phyloP scores from a whole-genome alignment of 2,329 filamentous ascomycete species.

The Diaporthe aspalathi region DNA sequence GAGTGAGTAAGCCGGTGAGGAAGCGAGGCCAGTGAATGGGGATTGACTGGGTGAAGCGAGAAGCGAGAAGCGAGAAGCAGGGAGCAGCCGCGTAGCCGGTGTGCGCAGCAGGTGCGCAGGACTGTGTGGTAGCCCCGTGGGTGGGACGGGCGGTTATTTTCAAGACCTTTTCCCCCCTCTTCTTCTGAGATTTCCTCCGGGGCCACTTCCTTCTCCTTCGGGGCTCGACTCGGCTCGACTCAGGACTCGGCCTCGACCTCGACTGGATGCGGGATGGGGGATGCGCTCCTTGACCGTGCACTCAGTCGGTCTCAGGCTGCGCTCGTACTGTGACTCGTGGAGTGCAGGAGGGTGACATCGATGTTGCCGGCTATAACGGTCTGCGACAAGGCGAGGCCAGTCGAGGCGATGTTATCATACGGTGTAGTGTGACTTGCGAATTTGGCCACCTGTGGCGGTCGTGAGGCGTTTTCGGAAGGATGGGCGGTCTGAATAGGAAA shows the following conservation, averaged over 20 bases:
- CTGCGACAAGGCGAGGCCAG: background rate
- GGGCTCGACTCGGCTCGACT: slow-evolving; percentile 6
- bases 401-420: background rate
- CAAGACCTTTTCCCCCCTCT: too few relatives aligned
- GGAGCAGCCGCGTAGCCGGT: slow-evolving; percentile 6
- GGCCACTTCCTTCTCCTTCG: background rate
- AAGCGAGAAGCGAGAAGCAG: background rate
- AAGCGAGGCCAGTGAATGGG: too few relatives aligned
- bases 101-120: background rate
- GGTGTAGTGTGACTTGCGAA: background rate
- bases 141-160: slow-evolving; percentile 27
- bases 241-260: slow-evolving; percentile 18
- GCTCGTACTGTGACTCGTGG: slow-evolving; percentile 17
- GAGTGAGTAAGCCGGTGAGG: background rate
- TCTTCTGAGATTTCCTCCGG: slow-evolving; percentile 21
- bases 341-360: slow-evolving; percentile 17
- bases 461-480: slow-evolving; percentile 7
- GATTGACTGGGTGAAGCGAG: too few relatives aligned
- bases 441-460: background rate
- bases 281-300: background rate
- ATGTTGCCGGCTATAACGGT: slow-evolving; percentile 3
- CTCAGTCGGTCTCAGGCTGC: slow-evolving; percentile 22
- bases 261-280: background rate
- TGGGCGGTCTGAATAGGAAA: background rate
- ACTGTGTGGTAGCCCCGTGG: background rate